phyloP scores from a whole-genome alignment of 805 yeast genomes.

The Candida pseudofarinosa region DNA sequence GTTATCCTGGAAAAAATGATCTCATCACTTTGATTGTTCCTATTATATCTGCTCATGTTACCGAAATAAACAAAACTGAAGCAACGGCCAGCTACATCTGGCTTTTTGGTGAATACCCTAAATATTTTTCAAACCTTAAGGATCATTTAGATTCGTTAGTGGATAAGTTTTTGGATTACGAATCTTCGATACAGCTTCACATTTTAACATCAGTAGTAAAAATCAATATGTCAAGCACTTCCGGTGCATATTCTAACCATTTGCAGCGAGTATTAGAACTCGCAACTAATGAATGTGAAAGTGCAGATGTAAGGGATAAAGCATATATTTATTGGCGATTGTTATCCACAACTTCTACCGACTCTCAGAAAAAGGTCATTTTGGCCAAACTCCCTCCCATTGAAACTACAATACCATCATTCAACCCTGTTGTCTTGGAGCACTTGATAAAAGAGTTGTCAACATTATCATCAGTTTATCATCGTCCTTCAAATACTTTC shows the following conservation, averaged over 20 bases:
- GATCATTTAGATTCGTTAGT: conserved; percentile 44
- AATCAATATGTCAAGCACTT: conserved; percentile 29
- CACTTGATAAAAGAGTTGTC: conserved; percentile 73
- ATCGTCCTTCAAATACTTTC: conserved; percentile 71
- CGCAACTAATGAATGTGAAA: conserved; percentile 63
- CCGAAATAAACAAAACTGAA: conserved; percentile 45
- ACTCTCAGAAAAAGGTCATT: conserved; percentile 49
- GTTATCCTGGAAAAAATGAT: conserved; percentile 52
- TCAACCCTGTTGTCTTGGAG: conserved; percentile 64
- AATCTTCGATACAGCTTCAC: conserved; percentile 56
- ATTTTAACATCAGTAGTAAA: conserved; percentile 61
- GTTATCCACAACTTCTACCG: conserved; percentile 44
- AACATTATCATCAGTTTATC: conserved; percentile 84
- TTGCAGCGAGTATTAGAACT: conserved; percentile 58
- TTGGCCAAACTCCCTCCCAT: conserved; percentile 66
- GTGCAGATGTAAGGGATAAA: conserved; percentile 75
- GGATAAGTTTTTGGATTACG: conserved; percentile 54
- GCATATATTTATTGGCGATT: conserved; percentile 80
- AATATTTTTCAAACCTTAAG: conserved; percentile 51
- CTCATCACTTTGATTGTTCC: conserved; percentile 52
- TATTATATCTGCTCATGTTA: conserved; percentile 46
- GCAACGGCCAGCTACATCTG: conserved; percentile 60
- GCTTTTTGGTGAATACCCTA: conserved; percentile 69
- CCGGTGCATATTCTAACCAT: conserved; percentile 27
- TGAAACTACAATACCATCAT: conserved; percentile 64